Percentiles rank a stretch among this genome's conserved stretches.
These are phyloP conservation scores for Penicillium sp. DNA, from an alignment of 2,329 filamentous ascomycete species.

Conservation along the genomic window DNA sequence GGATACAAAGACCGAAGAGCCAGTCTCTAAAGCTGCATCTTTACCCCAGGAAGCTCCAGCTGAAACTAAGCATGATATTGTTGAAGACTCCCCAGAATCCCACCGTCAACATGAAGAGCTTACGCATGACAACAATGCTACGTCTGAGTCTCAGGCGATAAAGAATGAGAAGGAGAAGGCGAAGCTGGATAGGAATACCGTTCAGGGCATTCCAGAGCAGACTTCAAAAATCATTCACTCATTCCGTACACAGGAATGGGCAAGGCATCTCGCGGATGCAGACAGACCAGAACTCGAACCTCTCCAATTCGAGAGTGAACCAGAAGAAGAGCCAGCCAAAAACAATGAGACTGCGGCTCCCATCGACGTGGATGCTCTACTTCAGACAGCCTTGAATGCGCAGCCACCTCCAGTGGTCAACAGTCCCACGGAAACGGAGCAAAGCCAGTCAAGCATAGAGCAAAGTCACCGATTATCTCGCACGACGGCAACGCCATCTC, in stretches of 20 bases:
- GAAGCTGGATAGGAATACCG: slow-evolving; percentile 31
- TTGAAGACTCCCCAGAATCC: not conserved
- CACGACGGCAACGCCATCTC: slow-evolving; percentile 5
- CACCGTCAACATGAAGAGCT: not conserved
- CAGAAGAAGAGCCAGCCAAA: slow-evolving; percentile 26
- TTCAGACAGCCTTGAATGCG: slow-evolving; percentile 56
- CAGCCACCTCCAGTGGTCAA: slow-evolving; percentile 38
- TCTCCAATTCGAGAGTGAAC: slow-evolving; percentile 32
- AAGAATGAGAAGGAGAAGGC: not conserved
- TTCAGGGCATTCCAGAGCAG: slow-evolving; percentile 60
- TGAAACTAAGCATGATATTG: not conserved
- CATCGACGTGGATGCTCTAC: slow-evolving; percentile 58
- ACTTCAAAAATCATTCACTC: slow-evolving; percentile 72
- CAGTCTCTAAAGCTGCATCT: not conserved
- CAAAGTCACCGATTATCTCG: slow-evolving; percentile 15
- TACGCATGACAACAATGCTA: not conserved
- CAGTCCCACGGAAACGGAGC: slow-evolving; percentile 10
- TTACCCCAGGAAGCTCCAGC: not conserved
- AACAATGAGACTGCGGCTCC: slow-evolving; percentile 53
- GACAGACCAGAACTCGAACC: slow-evolving; percentile 59
- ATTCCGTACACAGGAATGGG: slow-evolving; percentile 93
- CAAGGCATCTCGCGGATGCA: slow-evolving; percentile 75
- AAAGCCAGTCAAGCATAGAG: slow-evolving; percentile 9
- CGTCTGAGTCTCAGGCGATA: not conserved
- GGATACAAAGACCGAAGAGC: not conserved